A percentile compares a stretch with the other conserved stretches of the same genome.
Evolutionary conservation across 2,329 filamentous ascomycete genomes (phyloP).

Genomic region (Graphilbum sp.): DNA sequence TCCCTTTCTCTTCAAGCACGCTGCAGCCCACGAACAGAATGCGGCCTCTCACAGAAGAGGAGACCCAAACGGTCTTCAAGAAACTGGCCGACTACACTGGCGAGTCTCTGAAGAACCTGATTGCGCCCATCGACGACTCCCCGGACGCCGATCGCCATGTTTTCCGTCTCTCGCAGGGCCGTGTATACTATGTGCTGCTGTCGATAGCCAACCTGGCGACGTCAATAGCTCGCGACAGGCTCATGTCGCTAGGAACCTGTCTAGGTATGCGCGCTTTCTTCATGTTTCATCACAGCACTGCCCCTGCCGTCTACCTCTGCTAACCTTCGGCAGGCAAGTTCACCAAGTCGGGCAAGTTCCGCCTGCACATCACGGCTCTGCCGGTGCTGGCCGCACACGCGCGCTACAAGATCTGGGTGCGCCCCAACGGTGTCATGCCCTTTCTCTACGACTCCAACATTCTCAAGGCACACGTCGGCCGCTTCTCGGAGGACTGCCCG

Average conservation of each 20-base stretch:
- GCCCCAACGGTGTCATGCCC: slow-evolving; percentile 91
- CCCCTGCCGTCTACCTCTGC: no score
- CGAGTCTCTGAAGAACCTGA: slow-evolving; percentile 69
- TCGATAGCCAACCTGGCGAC: slow-evolving; percentile 85
- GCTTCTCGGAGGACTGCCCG: slow-evolving; percentile 82
- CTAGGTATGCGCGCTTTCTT: slow-evolving; percentile 30
- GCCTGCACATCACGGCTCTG: slow-evolving; percentile 77
- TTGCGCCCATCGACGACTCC: slow-evolving; percentile 53
- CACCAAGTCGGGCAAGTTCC: slow-evolving; percentile 92
- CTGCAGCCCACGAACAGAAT: slow-evolving; percentile 10
- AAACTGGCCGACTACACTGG: slow-evolving; percentile 93
- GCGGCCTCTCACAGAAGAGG: slow-evolving; percentile 12
- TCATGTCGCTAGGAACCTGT: slow-evolving; percentile 80
- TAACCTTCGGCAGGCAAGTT: slow-evolving; percentile 51
- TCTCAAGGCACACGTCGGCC: slow-evolving; percentile 52
- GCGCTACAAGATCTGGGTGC: slow-evolving; percentile 94
- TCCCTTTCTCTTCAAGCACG: no score
- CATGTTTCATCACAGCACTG: no score
- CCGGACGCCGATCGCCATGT: slow-evolving; percentile 62
- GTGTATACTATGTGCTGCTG: slow-evolving; percentile 84
- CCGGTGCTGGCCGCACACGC: slow-evolving; percentile 82
- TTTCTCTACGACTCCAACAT: slow-evolving; percentile 91
- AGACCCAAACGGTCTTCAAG: slow-evolving; percentile 52
- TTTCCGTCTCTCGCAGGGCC: slow-evolving; percentile 59
- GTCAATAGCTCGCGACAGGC: slow-evolving; percentile 62